Conservation (phyloP, 2,329 filamentous ascomycete genomes). For the Arachnomyces sp. region DNA sequence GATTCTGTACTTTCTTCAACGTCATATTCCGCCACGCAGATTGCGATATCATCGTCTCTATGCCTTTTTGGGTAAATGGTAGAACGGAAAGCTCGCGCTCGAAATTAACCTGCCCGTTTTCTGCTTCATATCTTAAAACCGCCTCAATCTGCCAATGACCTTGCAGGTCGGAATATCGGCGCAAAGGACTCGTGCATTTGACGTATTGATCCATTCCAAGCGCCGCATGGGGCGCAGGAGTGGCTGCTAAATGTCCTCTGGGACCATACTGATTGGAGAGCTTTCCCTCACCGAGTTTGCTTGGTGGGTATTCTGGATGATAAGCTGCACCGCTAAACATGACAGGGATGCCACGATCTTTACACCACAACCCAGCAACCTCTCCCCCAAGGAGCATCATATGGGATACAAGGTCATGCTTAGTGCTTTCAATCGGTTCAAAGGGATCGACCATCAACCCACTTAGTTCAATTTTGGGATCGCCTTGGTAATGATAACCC, state of each 20-base stretch:
- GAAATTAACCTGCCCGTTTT: slow-evolving; percentile 22
- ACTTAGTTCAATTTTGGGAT: slow-evolving; percentile 34
- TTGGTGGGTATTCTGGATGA: slow-evolving; percentile 16
- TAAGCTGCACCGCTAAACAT: slow-evolving; percentile 39
- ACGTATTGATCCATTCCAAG: slow-evolving; percentile 47
- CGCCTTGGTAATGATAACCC: slow-evolving; percentile 30
- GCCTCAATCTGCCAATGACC: slow-evolving; percentile 58
- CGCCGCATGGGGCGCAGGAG: slow-evolving; percentile 41
- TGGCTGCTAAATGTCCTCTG: slow-evolving; percentile 36
- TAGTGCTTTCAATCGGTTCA: slow-evolving; percentile 30
- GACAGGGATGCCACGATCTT: slow-evolving; percentile 43
- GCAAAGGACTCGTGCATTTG: slow-evolving; percentile 53
- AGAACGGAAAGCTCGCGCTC: slow-evolving; percentile 33
- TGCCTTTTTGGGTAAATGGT: slow-evolving; percentile 41
- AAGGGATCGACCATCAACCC: slow-evolving; percentile 24
- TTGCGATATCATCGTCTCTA: slow-evolving; percentile 43
- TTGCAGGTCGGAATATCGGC: slow-evolving; percentile 53
- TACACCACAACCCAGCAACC: slow-evolving; percentile 44
- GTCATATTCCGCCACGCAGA: slow-evolving; percentile 34
- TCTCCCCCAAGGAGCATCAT: slow-evolving; percentile 50
- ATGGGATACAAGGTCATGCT: slow-evolving; percentile 34
- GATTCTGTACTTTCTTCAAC: slow-evolving; percentile 30
- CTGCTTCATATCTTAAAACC: slow-evolving; percentile 48
- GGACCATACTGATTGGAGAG: slow-evolving; percentile 36
- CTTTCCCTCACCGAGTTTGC: slow-evolving; percentile 20